Evolutionary conservation across 2,329 filamentous ascomycete species (phyloP).

Genomic region (Fusarium sp.): DNA sequence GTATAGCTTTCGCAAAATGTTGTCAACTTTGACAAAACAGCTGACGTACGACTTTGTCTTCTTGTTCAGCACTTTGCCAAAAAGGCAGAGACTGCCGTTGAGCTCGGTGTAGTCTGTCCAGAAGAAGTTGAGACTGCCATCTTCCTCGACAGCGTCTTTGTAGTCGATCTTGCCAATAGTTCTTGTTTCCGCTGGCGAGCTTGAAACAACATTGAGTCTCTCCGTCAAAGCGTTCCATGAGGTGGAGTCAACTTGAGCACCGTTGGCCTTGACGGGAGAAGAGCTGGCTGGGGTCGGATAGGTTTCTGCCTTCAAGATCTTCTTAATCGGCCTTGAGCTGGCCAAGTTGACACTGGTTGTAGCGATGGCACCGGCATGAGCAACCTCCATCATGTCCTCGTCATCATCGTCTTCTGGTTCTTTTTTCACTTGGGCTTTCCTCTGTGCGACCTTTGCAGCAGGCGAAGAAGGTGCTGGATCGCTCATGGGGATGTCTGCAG

Average conservation of each 20-base stretch:
- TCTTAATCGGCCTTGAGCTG: constrained; percentile 79
- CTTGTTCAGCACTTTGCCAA: constrained; percentile 96
- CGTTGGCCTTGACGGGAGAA: constrained; percentile 74
- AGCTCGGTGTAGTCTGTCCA: constrained; percentile 97
- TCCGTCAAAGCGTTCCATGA: constrained; percentile 90
- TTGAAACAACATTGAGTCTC: constrained; percentile 87
- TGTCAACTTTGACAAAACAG: constrained; percentile 96
- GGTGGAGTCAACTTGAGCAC: constrained; percentile 77
- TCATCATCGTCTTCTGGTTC: constrained; percentile 74
- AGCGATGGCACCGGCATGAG: constrained; percentile 77
- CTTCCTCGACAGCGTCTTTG: constrained; percentile 89
- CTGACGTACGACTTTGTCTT: constrained; percentile 83
- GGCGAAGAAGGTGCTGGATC: constrained; percentile 91
- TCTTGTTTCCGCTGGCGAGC: constrained; percentile 71
- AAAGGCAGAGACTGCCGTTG: constrained; percentile 90
- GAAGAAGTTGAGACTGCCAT: constrained; percentile 93
- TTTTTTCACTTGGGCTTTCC: constrained; percentile 69
- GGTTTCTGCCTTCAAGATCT: constrained; percentile 73
- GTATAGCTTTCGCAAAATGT: constrained; percentile 90
- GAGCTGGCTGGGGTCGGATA: constrained; percentile 81
- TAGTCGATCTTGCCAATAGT: constrained; percentile 84
- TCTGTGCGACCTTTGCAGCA: constrained; percentile 79
- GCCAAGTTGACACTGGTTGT: constrained; percentile 84
- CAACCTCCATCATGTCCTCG: constrained; percentile 89
- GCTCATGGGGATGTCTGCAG: constrained; percentile 77